Evolutionary conservation across 192 early-diverging fungal genomes (phyloP).

Genomic region (Spinellus fusiger): DNA sequence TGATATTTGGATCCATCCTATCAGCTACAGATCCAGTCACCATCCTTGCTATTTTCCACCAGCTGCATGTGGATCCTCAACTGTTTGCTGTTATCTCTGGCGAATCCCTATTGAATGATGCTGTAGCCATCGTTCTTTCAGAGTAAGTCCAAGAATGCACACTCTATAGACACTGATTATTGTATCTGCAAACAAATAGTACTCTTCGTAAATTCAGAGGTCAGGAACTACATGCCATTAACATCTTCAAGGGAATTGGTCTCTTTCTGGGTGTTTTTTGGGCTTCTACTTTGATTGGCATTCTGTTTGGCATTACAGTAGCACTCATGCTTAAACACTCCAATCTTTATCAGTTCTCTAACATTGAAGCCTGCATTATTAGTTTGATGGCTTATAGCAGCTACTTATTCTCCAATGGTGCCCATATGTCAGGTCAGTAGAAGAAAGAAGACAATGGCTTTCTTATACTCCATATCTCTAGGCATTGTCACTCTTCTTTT

Average conservation of each 20-base stretch:
- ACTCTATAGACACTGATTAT: slow-evolving; percentile 1
- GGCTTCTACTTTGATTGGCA: slow-evolving; percentile 79
- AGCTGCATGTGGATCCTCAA: slow-evolving; percentile 89
- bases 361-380: slow-evolving; percentile 85
- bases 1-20: slow-evolving; percentile 91
- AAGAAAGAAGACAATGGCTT: not conserved
- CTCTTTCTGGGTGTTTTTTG: slow-evolving; percentile 81
- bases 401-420: slow-evolving; percentile 85
- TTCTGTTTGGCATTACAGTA: slow-evolving; percentile 66
- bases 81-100: slow-evolving; percentile 96
- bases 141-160: slow-evolving; percentile 39
- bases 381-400: slow-evolving; percentile 84
- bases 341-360: slow-evolving; percentile 72
- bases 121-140: slow-evolving; percentile 96
- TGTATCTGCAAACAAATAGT: slow-evolving; percentile 26
- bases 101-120: slow-evolving; percentile 92
- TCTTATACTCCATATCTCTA: slow-evolving; percentile 9
- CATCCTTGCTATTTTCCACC: slow-evolving; percentile 90
- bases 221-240: slow-evolving; percentile 58
- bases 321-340: slow-evolving; percentile 88
- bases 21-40: slow-evolving; percentile 98
- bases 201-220: slow-evolving; percentile 74
- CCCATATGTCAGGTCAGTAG: slow-evolving; percentile 77
- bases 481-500: slow-evolving; percentile 90
- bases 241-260: slow-evolving; percentile 54